Conservation (phyloP, 2,329 filamentous ascomycete species). For the Colletotrichum sp. region DNA sequence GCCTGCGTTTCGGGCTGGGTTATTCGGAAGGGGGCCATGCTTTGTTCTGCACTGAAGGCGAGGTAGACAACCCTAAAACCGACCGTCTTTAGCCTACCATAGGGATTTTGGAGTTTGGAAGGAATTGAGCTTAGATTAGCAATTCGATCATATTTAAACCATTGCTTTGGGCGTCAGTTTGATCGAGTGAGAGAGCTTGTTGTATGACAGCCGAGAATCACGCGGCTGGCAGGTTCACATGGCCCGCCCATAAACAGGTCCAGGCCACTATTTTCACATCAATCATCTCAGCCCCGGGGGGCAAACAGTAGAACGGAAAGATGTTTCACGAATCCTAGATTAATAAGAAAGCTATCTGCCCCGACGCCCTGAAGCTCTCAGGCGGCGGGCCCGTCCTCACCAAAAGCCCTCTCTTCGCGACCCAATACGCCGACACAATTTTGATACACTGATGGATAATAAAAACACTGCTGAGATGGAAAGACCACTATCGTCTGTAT, state of each 20-base stretch:
- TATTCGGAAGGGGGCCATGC: background rate
- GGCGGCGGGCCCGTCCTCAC: background rate
- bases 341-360: constrained; percentile 13
- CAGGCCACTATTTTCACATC: background rate
- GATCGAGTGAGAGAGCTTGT: background rate
- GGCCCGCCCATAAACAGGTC: background rate
- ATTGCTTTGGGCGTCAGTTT: background rate
- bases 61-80: background rate
- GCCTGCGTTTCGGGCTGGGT: background rate
- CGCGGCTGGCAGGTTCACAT: background rate
- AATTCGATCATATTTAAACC: background rate
- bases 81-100: constrained; percentile 1
- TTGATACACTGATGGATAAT: constrained; percentile 15
- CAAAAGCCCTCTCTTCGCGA: background rate
- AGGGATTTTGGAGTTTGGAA: constrained; percentile 3
- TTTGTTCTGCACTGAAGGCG: background rate
- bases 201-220: background rate
- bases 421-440: constrained; percentile 20
- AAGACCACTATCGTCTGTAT: background rate
- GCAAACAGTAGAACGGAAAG: background rate
- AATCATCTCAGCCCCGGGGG: background rate
- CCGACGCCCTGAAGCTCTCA: background rate
- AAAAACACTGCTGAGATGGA: constrained; percentile 1
- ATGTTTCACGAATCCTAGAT: background rate
- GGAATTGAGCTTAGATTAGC: background rate